phyloP scores from a whole-genome alignment of 2,329 filamentous ascomycete species.

The Colletotrichum chlorophyti region DNA sequence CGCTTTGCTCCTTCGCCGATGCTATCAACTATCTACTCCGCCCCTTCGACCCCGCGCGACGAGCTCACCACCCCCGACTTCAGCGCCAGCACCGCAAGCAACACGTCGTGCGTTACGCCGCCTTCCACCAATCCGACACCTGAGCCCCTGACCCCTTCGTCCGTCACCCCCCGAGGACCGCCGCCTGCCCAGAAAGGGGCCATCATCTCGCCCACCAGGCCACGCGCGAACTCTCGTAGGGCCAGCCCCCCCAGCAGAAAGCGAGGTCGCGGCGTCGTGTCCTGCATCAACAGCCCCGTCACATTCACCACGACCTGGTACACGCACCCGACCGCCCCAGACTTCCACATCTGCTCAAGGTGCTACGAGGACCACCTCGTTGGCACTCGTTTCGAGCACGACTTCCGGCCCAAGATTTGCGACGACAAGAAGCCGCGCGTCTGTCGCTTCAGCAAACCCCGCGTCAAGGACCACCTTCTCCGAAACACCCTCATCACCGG shows the following conservation, averaged over 20 bases:
- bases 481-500: constrained; percentile 36
- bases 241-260: constrained; percentile 12
- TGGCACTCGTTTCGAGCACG: constrained; percentile 34
- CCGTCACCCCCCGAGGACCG: constrained; percentile 1
- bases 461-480: constrained; percentile 41
- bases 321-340: constrained; percentile 38
- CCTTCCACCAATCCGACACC: constrained; percentile 26
- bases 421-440: constrained; percentile 36
- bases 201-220: constrained; percentile 2
- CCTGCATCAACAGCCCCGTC: constrained; percentile 38
- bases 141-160: constrained; percentile 5
- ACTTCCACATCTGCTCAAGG: constrained; percentile 42
- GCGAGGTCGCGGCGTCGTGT: constrained; percentile 20
- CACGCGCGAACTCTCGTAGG: constrained; percentile 20
- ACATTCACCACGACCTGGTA: constrained; percentile 45
- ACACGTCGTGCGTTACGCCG: constrained; percentile 18
- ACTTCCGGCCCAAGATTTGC: constrained; percentile 34
- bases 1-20: constrained; percentile 26
- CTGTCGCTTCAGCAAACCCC: constrained; percentile 42
- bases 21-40: constrained; percentile 25
- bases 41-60: constrained; percentile 17
- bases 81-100: constrained; percentile 8
- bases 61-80: constrained; percentile 17
- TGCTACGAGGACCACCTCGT: constrained; percentile 48
- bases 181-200: background rate